Evolutionary conservation across 108 stramenopile genomes (phyloP).

Genomic region (Skeletonema grethae): DNA sequence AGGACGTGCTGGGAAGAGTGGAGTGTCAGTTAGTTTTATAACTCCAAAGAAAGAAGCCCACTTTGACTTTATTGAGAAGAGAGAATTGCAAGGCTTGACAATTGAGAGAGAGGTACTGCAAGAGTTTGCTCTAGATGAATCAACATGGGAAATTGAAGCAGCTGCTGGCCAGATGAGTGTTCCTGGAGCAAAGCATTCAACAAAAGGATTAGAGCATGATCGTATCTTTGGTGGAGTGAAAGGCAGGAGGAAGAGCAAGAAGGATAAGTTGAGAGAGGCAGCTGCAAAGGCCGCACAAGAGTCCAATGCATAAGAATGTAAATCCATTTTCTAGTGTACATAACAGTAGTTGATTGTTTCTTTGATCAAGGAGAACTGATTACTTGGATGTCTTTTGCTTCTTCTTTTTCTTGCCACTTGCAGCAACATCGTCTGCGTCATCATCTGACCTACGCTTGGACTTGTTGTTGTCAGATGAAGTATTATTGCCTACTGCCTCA

Average conservation of each 20-base stretch:
- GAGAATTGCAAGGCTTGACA: constrained; percentile 45
- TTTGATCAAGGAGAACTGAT: neutral
- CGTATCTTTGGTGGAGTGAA: constrained; percentile 82
- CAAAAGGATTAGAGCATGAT: constrained; percentile 71
- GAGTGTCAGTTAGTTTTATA: constrained; percentile 89
- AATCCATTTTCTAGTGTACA: neutral
- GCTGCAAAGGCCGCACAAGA: constrained; percentile 38
- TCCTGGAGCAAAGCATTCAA: constrained; percentile 60
- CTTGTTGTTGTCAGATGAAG: neutral
- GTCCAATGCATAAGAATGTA: neutral
- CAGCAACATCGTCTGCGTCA: neutral
- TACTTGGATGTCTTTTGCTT: neutral
- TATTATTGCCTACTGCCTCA: neutral
- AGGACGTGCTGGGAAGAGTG: constrained; percentile 92
- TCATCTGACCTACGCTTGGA: neutral
- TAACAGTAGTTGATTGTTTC: neutral
- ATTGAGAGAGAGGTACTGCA: constrained; percentile 62
- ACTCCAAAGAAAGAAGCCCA: constrained; percentile 73
- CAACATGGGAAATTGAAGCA: constrained; percentile 50
- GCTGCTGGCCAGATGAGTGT: constrained; percentile 36
- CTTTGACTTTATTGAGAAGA: constrained; percentile 71
- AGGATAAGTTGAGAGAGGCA: constrained; percentile 72
- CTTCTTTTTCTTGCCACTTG: neutral
- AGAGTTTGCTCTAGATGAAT: constrained; percentile 67
- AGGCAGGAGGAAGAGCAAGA: constrained; percentile 76